Percentiles rank a stretch among this genome's conserved stretches.
Evolutionary conservation across 106 monocot species (phyloP).

Genomic region (Iris macrosiphon): DNA sequence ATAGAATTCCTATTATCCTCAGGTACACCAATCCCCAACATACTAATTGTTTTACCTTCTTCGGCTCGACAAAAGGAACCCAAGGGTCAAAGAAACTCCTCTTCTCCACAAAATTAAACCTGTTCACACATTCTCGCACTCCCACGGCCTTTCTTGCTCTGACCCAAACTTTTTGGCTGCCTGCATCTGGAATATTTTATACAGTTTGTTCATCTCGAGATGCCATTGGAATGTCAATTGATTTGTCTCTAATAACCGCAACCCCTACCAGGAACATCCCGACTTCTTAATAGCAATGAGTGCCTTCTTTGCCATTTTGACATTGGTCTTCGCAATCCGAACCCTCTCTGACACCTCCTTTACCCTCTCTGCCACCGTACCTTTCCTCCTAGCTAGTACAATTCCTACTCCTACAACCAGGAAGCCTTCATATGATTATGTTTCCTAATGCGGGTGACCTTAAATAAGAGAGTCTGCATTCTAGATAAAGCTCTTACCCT

Average conservation of each 20-base stretch:
- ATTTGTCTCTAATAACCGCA: too few relatives aligned
- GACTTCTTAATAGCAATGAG: background rate
- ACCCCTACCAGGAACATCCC: slow-evolving; percentile 23
- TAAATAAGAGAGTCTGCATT: too few relatives aligned
- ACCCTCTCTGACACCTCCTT: slow-evolving; percentile 35
- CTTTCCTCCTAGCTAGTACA: slow-evolving; percentile 26
- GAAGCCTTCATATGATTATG: too few relatives aligned
- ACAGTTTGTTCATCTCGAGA: slow-evolving; percentile 53
- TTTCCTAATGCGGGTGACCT: too few relatives aligned
- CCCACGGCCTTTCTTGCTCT: background rate
- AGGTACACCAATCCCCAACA: too few relatives aligned
- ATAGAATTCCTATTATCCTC: too few relatives aligned
- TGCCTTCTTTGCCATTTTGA: slow-evolving; percentile 13
- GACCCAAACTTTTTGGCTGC: too few relatives aligned
- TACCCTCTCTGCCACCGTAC: background rate
- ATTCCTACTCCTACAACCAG: too few relatives aligned
- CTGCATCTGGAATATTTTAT: slow-evolving; percentile 30
- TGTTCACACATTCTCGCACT: background rate
- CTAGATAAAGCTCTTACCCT: too few relatives aligned
- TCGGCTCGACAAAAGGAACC: background rate
- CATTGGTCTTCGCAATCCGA: slow-evolving; percentile 4
- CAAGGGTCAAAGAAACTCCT: slow-evolving; percentile 5
- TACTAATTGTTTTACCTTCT: slow-evolving; percentile 4
- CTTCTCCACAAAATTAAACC: slow-evolving; percentile 15
- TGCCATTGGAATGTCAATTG: slow-evolving; percentile 52